These are phyloP conservation scores for Talaromyces atroroseus DNA, from an alignment of 2,329 filamentous ascomycete genomes.

Conservation along the genomic window DNA sequence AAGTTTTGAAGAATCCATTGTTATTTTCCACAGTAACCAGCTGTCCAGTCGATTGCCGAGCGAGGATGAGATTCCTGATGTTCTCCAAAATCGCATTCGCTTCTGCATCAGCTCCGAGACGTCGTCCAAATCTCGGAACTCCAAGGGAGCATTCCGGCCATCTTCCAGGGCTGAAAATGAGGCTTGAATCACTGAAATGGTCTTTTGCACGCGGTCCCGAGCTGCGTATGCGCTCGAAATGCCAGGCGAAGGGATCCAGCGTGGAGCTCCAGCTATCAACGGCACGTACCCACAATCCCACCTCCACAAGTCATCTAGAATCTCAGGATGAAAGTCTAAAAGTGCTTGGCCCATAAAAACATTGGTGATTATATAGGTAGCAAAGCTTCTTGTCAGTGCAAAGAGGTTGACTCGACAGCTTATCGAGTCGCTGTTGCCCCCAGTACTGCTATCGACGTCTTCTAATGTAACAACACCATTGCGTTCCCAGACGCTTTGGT, in stretches of 20 bases:
- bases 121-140: constrained; percentile 46
- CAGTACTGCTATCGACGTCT: constrained; percentile 29
- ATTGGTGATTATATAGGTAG: constrained; percentile 45
- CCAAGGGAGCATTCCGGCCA: constrained; percentile 37
- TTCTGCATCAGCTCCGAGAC: constrained; percentile 42
- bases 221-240: constrained; percentile 46
- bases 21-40: constrained; percentile 52
- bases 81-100: constrained; percentile 37
- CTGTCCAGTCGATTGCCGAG: constrained; percentile 40
- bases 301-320: constrained; percentile 52
- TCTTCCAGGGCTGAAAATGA: constrained; percentile 40
- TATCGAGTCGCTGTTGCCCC: constrained; percentile 25
- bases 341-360: constrained; percentile 51
- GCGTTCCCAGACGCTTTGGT: constrained; percentile 60
- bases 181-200: constrained; percentile 38
- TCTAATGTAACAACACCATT: constrained; percentile 40
- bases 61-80: constrained; percentile 23
- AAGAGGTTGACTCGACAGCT: constrained; percentile 48
- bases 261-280: constrained; percentile 51
- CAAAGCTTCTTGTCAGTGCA: constrained; percentile 52
- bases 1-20: constrained; percentile 48
- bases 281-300: constrained; percentile 52
- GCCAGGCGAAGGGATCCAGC: constrained; percentile 50
- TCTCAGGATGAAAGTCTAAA: constrained; percentile 47
- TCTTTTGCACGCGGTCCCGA: constrained; percentile 36